Percentiles rank a stretch among this genome's conserved stretches.
Conservation (phyloP, 2,329 filamentous ascomycete genomes). For the Penicillium sp. region DNA sequence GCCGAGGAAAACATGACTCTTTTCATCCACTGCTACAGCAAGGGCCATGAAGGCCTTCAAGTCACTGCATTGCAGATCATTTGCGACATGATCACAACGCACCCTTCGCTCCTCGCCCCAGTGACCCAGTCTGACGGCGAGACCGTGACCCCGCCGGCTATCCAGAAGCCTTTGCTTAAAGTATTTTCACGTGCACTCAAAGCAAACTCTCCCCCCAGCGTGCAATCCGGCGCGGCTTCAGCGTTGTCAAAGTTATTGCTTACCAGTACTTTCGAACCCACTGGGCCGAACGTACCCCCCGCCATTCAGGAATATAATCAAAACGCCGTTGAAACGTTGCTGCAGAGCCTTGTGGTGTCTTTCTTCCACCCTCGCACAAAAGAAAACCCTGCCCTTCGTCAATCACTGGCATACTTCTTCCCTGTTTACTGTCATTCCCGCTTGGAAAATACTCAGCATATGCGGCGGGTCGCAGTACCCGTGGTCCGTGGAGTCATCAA, state of each 20-base stretch:
- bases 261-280: conserved; percentile 63
- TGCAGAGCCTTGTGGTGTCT: conserved; percentile 77
- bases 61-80: conserved; percentile 88
- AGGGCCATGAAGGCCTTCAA: conserved; percentile 85
- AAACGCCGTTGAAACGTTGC: conserved; percentile 65
- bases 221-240: conserved; percentile 77
- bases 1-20: conserved; percentile 88
- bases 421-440: conserved; percentile 91
- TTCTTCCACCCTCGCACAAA: conserved; percentile 87
- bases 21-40: conserved; percentile 94
- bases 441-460: conserved; percentile 75
- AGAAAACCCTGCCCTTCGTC: conserved; percentile 76
- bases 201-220: conserved; percentile 65
- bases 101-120: conserved; percentile 71
- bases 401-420: conserved; percentile 88
- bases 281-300: conserved; percentile 53
- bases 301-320: conserved; percentile 48
- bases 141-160: conserved; percentile 50
- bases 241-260: conserved; percentile 85
- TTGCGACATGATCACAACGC: conserved; percentile 86
- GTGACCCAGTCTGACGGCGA: conserved; percentile 44
- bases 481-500: conserved; percentile 68
- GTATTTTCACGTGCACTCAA: conserved; percentile 82
- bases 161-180: conserved; percentile 69
- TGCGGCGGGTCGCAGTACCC: conserved; percentile 71